Base-by-base conservation (phyloP, 768 basidiomycete genomes). In the Pisolithus tinctorius region DNA sequence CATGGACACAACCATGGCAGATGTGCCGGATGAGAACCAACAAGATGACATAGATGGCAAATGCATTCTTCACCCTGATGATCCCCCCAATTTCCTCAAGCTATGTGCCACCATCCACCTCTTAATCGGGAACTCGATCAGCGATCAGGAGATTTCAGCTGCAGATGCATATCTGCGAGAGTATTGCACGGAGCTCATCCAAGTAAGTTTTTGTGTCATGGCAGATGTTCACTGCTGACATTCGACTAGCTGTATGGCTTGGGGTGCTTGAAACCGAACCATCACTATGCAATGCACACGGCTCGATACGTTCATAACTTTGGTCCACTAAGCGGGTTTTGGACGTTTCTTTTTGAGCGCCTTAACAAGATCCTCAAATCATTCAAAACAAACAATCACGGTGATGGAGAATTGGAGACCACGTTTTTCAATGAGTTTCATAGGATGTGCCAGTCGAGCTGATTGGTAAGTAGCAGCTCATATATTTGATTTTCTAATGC, bases 321-420 rank as follows among this genome's bases (percentile, higher is more conserved):
- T 20, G 20, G 20, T 20, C 20, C 20, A 20, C 20, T 20, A 20
- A 20, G 20, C 20, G 2, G 20, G 20, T 20, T 20, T 20, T 20
- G 20, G 20, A 20, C 20, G 2, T 20, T 20, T 20, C 20, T 20
- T 20, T 20, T 20, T 20, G 20, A 20, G 20, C 2, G 20, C 20
- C 20, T 20, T 20, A 20, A 20, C 20, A 20, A 20, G 20, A 20
- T 20, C 20, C 20, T 20, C 20, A 20, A 20, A 56, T 55, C 57
- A 6, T 70, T 63, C 55, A 64, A 64, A 27, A 68, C 67, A 0
- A 64, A 61, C 37, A 69, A 70, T 40, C 69, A 67, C 31, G 52
- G 36, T 6, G 60, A 63, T 0, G 68, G 68, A 1, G 65, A 68
- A 43, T 52, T 71, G 0, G 64, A 71, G 49, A 48, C 51, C 0